Evolutionary conservation across 345 rosid genomes (phyloP), one percentile per base, ranked within the genome.

Genomic region (Brassica nigra): DNA sequence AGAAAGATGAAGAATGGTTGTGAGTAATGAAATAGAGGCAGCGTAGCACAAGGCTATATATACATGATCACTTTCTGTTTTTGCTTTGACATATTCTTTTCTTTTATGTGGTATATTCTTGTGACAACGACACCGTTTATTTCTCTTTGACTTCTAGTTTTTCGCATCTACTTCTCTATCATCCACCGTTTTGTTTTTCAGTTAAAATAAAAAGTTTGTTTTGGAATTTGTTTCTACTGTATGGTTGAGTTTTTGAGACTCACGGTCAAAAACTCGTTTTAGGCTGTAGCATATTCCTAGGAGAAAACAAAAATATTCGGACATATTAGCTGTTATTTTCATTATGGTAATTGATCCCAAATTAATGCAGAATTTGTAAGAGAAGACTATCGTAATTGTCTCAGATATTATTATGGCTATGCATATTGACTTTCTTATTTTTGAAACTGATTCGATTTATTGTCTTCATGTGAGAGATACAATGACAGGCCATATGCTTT

Each of bases 41-140:
- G 27, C 78, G 12, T 68, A 62, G 16, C 58, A 74, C 23, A 36
- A 14, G 71, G 76, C 66, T 75, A 80, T 20, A 55, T 75, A 80
- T 80, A 75, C 39, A 15, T 68, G 18, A 54, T 36, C 52, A 3
- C 20, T 68, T 74, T 62, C 75, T 69, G 71, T 74, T 80, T 74
- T 74, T 52, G 49, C 20, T 28, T 69, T 75, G 83, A 80, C 72
- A 75, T 75, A 75, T 80, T 80, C 80, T 73, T 42, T 39, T 28
- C 14, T 29, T 15, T 16, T 6, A 27, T 68, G 67, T 80, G 76
- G 80, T 29, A 75, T 80, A 80, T 80, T 80, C 83, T 57, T 33
- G 20, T 39, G 65, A 61, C 70, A 67, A 68, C 82, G 82, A 74
- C 75, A 37, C 64, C 76, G 83, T 69, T 54, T 20, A 8, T 14